Evolutionary conservation across 2,329 filamentous ascomycete genomes (phyloP).

Genomic region (Dothideomycetes sp.): DNA sequence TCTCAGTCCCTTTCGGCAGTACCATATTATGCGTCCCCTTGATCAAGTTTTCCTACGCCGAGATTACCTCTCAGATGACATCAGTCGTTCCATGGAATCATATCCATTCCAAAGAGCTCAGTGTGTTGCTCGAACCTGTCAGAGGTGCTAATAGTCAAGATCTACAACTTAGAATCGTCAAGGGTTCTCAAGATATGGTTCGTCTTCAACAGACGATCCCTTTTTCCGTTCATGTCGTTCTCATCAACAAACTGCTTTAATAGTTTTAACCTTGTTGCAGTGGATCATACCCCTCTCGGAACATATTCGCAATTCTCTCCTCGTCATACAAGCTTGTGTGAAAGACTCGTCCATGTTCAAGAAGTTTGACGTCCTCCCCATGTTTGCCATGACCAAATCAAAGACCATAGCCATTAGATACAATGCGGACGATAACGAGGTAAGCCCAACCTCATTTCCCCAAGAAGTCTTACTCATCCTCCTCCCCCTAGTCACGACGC

Average conservation of each 20-base stretch:
- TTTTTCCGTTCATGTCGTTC: neutral
- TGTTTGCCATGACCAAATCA: conserved; percentile 30
- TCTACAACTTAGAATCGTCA: conserved; percentile 18
- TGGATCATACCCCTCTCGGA: conserved; percentile 8
- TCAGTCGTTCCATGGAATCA: conserved; percentile 2
- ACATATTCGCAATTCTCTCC: conserved; percentile 4
- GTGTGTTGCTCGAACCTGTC: conserved; percentile 2
- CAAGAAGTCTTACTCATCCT: too few species aligned
- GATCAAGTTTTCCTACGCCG: conserved; percentile 6
- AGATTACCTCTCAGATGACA: neutral
- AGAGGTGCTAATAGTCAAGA: neutral
- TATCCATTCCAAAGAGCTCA: conserved; percentile 2
- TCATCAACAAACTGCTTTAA: too few species aligned
- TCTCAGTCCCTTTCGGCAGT: conserved; percentile 1
- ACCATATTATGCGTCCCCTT: conserved; percentile 3
- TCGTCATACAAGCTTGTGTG: conserved; percentile 4
- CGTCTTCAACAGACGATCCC: neutral
- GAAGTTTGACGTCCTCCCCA: conserved; percentile 28
- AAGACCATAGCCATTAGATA: conserved; percentile 31
- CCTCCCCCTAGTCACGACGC: conserved; percentile 16
- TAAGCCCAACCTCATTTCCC: conserved; percentile 10
- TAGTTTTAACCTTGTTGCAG: too few species aligned
- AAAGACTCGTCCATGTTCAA: conserved; percentile 19
- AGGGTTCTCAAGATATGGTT: conserved; percentile 31
- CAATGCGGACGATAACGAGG: conserved; percentile 24